These are phyloP conservation scores for Cerioporus squamosus DNA, from an alignment of 1,284 basidiomycete genomes.

Conservation along the genomic window DNA sequence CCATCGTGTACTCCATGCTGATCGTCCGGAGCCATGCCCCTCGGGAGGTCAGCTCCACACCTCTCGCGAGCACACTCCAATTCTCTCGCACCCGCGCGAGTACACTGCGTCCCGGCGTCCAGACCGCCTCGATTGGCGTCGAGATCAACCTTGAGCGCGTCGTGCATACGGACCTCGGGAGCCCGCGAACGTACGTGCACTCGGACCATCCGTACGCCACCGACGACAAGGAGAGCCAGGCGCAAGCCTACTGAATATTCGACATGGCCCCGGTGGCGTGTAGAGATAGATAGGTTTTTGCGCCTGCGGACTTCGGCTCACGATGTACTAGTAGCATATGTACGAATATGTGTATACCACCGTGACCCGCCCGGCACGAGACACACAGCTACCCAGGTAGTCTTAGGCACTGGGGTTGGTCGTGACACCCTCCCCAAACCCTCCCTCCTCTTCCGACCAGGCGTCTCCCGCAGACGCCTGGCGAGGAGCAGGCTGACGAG, in stretches of 20 bases:
- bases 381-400: no score
- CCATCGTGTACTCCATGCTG: conserved; percentile 7
- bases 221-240: background rate
- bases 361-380: no score
- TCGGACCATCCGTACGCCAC: background rate
- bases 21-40: background rate
- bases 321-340: no score
- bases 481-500: no score
- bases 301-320: no score
- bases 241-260: background rate
- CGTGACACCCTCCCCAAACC: no score
- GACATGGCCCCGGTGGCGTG: no score
- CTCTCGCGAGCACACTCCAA: background rate
- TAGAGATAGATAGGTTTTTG: no score
- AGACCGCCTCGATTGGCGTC: background rate
- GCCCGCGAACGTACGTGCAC: background rate
- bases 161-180: conserved; percentile 1
- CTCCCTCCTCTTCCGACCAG: no score
- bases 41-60: background rate
- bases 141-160: conserved; percentile 5
- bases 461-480: no score
- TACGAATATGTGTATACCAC: no score
- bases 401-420: no score
- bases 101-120: background rate
- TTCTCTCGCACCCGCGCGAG: background rate